Percentiles rank a stretch among this genome's conserved stretches.
These are phyloP conservation scores for Pulveroboletus sp. DNA, from an alignment of 768 basidiomycete species.

Conservation along the genomic window DNA sequence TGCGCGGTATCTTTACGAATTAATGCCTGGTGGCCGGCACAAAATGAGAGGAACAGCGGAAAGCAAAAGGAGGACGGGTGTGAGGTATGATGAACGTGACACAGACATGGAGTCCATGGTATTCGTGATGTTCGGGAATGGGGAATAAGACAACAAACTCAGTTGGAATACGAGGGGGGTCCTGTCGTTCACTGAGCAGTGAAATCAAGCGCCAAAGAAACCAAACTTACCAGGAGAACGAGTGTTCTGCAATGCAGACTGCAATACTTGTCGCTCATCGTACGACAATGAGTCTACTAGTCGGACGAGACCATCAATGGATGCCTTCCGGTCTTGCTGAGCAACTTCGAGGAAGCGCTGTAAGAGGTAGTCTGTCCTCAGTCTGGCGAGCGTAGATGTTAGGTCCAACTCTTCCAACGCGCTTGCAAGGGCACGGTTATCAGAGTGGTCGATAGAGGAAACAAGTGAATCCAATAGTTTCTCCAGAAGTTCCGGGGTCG, in stretches of 20 bases:
- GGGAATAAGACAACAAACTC: slow-evolving; percentile 1
- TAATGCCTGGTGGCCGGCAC: slow-evolving; percentile 1
- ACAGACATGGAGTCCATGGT: not conserved
- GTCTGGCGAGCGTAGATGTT: slow-evolving; percentile 52
- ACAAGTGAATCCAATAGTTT: slow-evolving; percentile 61
- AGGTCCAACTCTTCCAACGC: slow-evolving; percentile 71
- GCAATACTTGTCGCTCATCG: slow-evolving; percentile 64
- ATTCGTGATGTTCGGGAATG: slow-evolving; percentile 5
- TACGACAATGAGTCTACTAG: slow-evolving; percentile 68
- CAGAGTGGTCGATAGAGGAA: slow-evolving; percentile 45
- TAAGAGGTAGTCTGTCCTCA: slow-evolving; percentile 66
- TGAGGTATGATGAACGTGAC: not conserved
- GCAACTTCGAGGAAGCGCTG: slow-evolving; percentile 61
- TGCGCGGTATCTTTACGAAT: slow-evolving; percentile 20
- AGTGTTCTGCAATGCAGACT: slow-evolving; percentile 55
- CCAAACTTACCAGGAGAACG: slow-evolving; percentile 53
- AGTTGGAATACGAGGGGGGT: slow-evolving; percentile 39
- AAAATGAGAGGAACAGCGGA: slow-evolving; percentile 6
- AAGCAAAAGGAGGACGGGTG: not conserved
- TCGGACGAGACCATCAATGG: slow-evolving; percentile 67
- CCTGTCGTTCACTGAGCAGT: slow-evolving; percentile 23
- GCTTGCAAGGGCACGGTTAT: slow-evolving; percentile 55
- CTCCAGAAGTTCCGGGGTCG: slow-evolving; percentile 61
- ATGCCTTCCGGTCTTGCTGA: slow-evolving; percentile 72
- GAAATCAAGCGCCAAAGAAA: not conserved